Evolutionary conservation across 1,284 basidiomycete species (phyloP).

Genomic region (Tylopilus orsonianus): DNA sequence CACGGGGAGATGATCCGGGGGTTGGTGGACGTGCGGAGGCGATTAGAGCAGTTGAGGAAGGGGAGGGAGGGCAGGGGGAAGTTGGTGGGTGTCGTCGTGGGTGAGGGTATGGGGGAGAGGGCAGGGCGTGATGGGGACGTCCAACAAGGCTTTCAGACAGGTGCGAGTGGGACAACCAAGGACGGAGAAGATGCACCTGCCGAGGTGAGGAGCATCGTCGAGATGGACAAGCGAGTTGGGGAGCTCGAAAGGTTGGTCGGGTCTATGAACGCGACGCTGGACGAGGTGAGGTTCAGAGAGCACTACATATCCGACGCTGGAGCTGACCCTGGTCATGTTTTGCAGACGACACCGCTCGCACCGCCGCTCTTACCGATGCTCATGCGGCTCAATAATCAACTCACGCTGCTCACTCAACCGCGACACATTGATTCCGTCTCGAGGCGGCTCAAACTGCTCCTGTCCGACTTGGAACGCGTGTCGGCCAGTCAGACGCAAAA

Average conservation of each 20-base stretch:
- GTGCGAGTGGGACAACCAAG: slow-evolving; percentile 9
- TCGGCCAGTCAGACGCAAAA: slow-evolving; percentile 41
- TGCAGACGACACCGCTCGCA: slow-evolving; percentile 54
- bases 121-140: background rate
- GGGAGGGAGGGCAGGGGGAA: slow-evolving; percentile 63
- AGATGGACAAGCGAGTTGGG: slow-evolving; percentile 78
- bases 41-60: slow-evolving; percentile 66
- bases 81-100: slow-evolving; percentile 62
- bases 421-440: slow-evolving; percentile 97
- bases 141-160: background rate
- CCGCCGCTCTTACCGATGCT: slow-evolving; percentile 82
- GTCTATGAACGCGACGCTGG: slow-evolving; percentile 64
- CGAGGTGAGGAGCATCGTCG: slow-evolving; percentile 51
- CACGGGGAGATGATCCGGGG: slow-evolving; percentile 75
- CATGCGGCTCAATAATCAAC: slow-evolving; percentile 79
- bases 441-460: slow-evolving; percentile 87
- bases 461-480: slow-evolving; percentile 89
- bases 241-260: slow-evolving; percentile 81
- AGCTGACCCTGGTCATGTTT: slow-evolving; percentile 2
- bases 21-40: slow-evolving; percentile 66
- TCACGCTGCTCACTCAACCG: slow-evolving; percentile 90
- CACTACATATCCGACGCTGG: background rate
- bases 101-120: slow-evolving; percentile 31
- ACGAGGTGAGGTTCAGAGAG: slow-evolving; percentile 54
- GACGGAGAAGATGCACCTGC: slow-evolving; percentile 32